Evolutionary conservation across 257 asterid genomes (phyloP).

Genomic region (Jacaranda mimosifolia): DNA sequence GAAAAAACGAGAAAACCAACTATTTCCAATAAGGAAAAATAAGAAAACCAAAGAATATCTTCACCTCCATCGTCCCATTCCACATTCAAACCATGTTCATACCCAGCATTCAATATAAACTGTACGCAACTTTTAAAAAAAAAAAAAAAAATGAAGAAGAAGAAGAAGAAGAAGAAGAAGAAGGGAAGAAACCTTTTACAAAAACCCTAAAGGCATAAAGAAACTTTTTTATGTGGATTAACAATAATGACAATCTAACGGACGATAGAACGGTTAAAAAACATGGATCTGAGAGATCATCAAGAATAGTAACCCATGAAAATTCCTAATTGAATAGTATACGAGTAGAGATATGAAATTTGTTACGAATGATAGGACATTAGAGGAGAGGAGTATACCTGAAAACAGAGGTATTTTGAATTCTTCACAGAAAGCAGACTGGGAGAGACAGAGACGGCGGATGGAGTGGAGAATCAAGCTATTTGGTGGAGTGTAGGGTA

Average conservation of each 20-base stretch:
- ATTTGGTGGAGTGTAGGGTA: background rate
- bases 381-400: background rate
- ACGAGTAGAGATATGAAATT: background rate
- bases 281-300: conserved; percentile 19
- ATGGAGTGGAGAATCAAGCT: background rate
- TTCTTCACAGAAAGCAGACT: background rate
- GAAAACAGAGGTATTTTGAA: background rate
- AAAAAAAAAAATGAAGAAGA: too few relatives aligned
- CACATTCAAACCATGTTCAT: too few relatives aligned
- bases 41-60: too few relatives aligned
- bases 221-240: background rate
- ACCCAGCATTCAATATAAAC: too few relatives aligned
- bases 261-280: background rate
- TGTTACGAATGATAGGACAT: background rate
- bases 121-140: too few relatives aligned
- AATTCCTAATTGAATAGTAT: background rate
- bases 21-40: too few relatives aligned
- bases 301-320: background rate
- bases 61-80: too few relatives aligned
- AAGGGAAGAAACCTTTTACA: too few relatives aligned
- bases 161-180: too few relatives aligned
- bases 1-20: too few relatives aligned
- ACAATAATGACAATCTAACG: background rate
- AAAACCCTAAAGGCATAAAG: background rate
- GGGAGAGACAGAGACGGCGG: conserved; percentile 14